Conservation (phyloP, 2,329 filamentous ascomycete species). For the Ceratocystis variospora region DNA sequence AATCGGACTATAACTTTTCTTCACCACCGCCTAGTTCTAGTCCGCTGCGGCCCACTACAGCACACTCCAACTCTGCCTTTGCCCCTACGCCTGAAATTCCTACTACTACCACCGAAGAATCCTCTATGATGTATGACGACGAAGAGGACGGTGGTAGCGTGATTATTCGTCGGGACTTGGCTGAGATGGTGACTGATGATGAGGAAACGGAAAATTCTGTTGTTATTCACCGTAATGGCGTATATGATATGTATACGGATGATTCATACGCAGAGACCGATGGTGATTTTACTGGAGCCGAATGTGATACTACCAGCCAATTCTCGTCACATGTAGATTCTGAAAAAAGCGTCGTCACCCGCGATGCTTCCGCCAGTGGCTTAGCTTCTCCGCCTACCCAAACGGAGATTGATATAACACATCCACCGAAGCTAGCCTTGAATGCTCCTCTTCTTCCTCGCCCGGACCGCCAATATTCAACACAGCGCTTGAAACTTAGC, state of each 20-base stretch:
- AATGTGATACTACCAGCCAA: constrained; percentile 24
- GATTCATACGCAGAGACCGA: constrained; percentile 34
- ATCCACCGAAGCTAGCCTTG: constrained; percentile 20
- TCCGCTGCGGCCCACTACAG: constrained; percentile 35
- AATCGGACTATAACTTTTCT: constrained; percentile 51
- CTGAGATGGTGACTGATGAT: constrained; percentile 30
- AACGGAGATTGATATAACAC: constrained; percentile 16
- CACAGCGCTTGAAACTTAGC: not conserved
- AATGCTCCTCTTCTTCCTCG: constrained; percentile 25
- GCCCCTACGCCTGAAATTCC: constrained; percentile 64
- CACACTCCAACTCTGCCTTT: constrained; percentile 34
- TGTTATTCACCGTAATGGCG: constrained; percentile 16
- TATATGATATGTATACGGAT: constrained; percentile 29
- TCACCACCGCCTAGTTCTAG: constrained; percentile 46
- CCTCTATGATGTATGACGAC: constrained; percentile 39
- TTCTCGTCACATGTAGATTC: constrained; percentile 25
- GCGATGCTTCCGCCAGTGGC: constrained; percentile 16
- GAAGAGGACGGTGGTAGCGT: constrained; percentile 44
- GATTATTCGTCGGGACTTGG: constrained; percentile 57
- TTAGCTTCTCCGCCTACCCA: constrained; percentile 14
- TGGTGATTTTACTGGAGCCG: constrained; percentile 21
- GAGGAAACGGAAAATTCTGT: constrained; percentile 27
- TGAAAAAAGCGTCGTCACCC: constrained; percentile 25
- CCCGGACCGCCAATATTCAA: constrained; percentile 11
- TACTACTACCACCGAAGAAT: constrained; percentile 71